Base-by-base conservation (phyloP, 257 asterid genomes). In the Vinca minor region DNA sequence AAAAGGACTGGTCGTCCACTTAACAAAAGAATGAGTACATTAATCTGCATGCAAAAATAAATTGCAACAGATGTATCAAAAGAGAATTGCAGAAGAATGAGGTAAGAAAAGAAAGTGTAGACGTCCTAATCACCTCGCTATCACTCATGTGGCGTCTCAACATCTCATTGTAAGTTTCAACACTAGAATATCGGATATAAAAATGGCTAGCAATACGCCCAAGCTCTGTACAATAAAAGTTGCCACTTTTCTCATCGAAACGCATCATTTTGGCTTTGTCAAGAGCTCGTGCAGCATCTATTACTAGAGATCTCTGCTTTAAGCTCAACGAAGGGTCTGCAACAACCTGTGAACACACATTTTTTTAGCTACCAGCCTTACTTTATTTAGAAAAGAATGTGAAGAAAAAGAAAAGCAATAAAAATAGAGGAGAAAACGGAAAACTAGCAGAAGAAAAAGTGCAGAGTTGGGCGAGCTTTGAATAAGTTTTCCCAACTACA, bases 211-310 rank as follows among this genome's bases (percentile, higher is more conserved):
- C 98, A 52, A 92, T 92, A 66, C 98, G 98, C 57, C 98, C 98
- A 73, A 92, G 98, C 84, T 92, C 98, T 11, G 98, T 89, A 77
- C 96, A 89, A 65, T 87, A 92, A 59, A 92, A 89, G 76, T 92
- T 92, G 78, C 98, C 98, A 70, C 98, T 92, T 81, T 92, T 92
- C 82, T 92, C 98, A 80, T 92, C 98, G 65, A 89, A 92, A 53
- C 98, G 98, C 98, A 92, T 87, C 98, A 92, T 92, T 83, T 92
- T 92, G 63, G 98, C 98, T 81, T 79, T 89, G 83, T 92, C 98
- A 9, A 92, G 96, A 72, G 95, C 79, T 66, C 98, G 94, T 53
- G 98, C 98, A 68, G 96, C 96, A 81, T 89, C 96, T 38, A 85
- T 79, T 32, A 92, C 87, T 72, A 92, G 84, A 73, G 86, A 86